phyloP scores from a whole-genome alignment of 768 basidiomycete species.

The Tricholoma bakamatsutake region DNA sequence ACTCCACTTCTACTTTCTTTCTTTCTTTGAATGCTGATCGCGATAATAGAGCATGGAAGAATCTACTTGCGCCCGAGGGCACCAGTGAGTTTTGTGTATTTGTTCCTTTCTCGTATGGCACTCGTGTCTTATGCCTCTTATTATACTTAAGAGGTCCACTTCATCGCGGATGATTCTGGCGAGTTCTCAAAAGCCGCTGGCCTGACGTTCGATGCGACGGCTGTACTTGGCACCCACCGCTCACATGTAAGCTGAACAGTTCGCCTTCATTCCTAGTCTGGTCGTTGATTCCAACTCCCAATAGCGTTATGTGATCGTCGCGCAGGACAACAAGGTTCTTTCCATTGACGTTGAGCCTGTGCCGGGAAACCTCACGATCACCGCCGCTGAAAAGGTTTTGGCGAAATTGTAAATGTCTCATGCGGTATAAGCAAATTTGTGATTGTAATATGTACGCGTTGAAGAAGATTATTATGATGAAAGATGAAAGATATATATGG shows the following conservation, averaged over 20 bases:
- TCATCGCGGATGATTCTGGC: conserved; percentile 67
- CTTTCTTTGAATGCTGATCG: background rate
- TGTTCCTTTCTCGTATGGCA: no score
- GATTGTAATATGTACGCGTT: no score
- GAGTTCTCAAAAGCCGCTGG: conserved; percentile 49
- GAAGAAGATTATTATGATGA: no score
- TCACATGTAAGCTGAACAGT: conserved; percentile 42
- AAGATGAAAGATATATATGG: no score
- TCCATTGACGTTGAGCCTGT: conserved; percentile 47
- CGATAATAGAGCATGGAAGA: conserved; percentile 58
- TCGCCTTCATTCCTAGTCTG: background rate
- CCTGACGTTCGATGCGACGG: conserved; percentile 55
- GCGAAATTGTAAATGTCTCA: conserved; percentile 17
- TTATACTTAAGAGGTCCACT: conserved; percentile 53
- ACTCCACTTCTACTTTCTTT: background rate
- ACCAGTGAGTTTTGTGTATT: conserved; percentile 36
- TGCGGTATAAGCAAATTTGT: no score
- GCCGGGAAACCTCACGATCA: conserved; percentile 42
- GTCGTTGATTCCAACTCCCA: background rate
- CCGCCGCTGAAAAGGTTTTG: conserved; percentile 44
- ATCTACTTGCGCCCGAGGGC: conserved; percentile 48
- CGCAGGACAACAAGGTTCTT: conserved; percentile 52
- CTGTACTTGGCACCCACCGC: conserved; percentile 59
- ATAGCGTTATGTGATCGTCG: conserved; percentile 51
- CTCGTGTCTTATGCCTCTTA: background rate